Conservation (phyloP, 2,329 filamentous ascomycete genomes). For the Cytospora schulzeri region DNA sequence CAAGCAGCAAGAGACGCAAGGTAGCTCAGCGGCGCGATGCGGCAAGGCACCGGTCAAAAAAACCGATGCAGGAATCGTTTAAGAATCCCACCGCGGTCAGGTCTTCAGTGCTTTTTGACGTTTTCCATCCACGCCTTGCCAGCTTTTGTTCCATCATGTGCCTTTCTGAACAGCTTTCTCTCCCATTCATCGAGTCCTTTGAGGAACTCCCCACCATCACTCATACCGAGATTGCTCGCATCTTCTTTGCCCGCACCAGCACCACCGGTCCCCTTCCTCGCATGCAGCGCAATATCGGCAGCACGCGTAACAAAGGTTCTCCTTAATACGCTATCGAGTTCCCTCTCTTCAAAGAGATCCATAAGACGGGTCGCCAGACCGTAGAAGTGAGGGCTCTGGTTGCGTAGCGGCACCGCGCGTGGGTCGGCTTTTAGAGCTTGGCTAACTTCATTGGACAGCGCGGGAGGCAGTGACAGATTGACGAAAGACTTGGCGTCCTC, state of each 20-base stretch:
- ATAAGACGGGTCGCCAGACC: slow-evolving; percentile 81
- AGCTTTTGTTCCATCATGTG: slow-evolving; percentile 72
- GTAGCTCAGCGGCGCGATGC: neutral
- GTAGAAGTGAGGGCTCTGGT: slow-evolving; percentile 86
- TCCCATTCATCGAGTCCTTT: slow-evolving; percentile 90
- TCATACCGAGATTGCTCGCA: slow-evolving; percentile 59
- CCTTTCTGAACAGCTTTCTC: slow-evolving; percentile 71
- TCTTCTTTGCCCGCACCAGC: slow-evolving; percentile 65
- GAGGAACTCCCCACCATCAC: slow-evolving; percentile 77
- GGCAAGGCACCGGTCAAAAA: neutral
- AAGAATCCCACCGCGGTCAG: neutral
- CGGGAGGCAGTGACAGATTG: slow-evolving; percentile 77
- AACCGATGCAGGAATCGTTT: neutral
- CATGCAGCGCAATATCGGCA: slow-evolving; percentile 83
- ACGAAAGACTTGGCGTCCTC: slow-evolving; percentile 61
- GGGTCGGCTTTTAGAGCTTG: slow-evolving; percentile 92
- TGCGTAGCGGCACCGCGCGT: slow-evolving; percentile 78
- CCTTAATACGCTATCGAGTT: slow-evolving; percentile 73
- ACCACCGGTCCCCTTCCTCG: slow-evolving; percentile 73
- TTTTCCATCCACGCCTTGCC: slow-evolving; percentile 72
- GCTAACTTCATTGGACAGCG: slow-evolving; percentile 77
- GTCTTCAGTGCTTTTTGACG: slow-evolving; percentile 46
- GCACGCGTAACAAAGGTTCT: slow-evolving; percentile 82
- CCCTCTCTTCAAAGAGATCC: slow-evolving; percentile 82
- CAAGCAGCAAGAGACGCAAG: neutral